Evolutionary conservation across 371 early-diverging fungal species (phyloP).

Genomic region (Gilbertella persicaria): DNA sequence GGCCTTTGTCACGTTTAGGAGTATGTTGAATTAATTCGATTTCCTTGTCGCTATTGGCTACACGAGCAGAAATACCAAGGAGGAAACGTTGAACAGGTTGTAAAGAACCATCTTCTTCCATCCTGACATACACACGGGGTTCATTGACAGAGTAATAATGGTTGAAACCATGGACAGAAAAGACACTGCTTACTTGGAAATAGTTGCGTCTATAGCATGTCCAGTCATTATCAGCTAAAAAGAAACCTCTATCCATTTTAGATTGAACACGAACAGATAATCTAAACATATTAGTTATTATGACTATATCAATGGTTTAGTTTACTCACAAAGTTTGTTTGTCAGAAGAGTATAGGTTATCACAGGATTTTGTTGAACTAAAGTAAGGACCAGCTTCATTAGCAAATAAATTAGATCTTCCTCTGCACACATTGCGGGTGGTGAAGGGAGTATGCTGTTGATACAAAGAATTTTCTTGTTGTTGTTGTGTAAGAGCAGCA

Average conservation of each 20-base stretch:
- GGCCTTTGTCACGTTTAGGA: conserved; percentile 86
- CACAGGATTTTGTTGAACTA: conserved; percentile 45
- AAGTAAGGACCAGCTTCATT: conserved; percentile 28
- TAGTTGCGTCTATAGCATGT: conserved; percentile 90
- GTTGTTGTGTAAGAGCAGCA: background rate
- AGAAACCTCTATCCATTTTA: conserved; percentile 75
- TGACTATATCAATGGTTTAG: background rate
- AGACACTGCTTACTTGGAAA: conserved; percentile 77
- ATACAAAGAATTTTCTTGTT: conserved; percentile 9
- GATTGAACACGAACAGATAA: conserved; percentile 50
- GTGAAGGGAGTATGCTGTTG: conserved; percentile 11
- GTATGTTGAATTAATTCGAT: conserved; percentile 85
- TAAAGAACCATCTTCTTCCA: conserved; percentile 14
- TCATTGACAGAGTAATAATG: conserved; percentile 38
- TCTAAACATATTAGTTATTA: conserved; percentile 14
- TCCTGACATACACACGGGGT: conserved; percentile 46
- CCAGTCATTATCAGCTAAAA: conserved; percentile 75
- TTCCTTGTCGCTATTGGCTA: conserved; percentile 50
- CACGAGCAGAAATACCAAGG: conserved; percentile 64
- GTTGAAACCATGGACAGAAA: conserved; percentile 48
- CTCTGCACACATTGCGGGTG: conserved; percentile 10
- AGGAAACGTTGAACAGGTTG: conserved; percentile 47
- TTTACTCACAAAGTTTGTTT: conserved; percentile 43
- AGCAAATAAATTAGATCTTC: conserved; percentile 21
- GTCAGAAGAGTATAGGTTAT: conserved; percentile 56